Conservation (phyloP, 116 monocot genomes). For the Iris pallida region DNA sequence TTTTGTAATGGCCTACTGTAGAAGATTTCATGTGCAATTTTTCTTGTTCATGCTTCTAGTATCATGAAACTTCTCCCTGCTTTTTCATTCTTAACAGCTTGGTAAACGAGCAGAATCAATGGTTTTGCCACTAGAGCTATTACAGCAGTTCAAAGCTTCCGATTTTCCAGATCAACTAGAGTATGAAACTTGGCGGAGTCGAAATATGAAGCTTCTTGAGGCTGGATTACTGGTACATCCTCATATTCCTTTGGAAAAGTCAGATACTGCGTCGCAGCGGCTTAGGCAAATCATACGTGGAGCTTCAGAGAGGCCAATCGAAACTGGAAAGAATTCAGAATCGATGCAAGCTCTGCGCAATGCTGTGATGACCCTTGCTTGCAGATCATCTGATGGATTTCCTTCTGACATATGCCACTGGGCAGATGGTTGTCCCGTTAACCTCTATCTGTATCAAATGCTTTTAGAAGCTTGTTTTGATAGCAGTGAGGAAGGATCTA, state of each 20-base stretch:
- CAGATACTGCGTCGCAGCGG: conserved; percentile 49
- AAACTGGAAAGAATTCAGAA: conserved; percentile 80
- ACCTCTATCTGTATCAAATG: conserved; percentile 73
- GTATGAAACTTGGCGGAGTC: conserved; percentile 59
- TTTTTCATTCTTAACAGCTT: conserved; percentile 33
- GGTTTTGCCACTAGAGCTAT: conserved; percentile 77
- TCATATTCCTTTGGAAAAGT: conserved; percentile 45
- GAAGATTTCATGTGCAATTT: too few species aligned
- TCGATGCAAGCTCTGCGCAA: conserved; percentile 68
- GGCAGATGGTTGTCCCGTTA: conserved; percentile 85
- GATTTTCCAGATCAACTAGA: conserved; percentile 70
- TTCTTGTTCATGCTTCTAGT: too few species aligned
- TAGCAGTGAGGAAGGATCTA: conserved; percentile 51
- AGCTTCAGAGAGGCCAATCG: conserved; percentile 54
- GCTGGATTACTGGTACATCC: conserved; percentile 73
- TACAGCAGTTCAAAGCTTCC: conserved; percentile 80
- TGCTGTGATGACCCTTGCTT: conserved; percentile 65
- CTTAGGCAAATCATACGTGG: conserved; percentile 59
- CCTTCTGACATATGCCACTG: conserved; percentile 62
- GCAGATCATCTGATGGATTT: conserved; percentile 54
- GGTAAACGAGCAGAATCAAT: conserved; percentile 76
- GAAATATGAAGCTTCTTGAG: conserved; percentile 82
- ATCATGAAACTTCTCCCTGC: too few species aligned
- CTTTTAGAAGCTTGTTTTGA: conserved; percentile 85
- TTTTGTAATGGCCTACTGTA: too few species aligned